These are phyloP conservation scores for Tulasnella sp. DNA, from an alignment of 768 basidiomycete genomes.

Conservation along the genomic window DNA sequence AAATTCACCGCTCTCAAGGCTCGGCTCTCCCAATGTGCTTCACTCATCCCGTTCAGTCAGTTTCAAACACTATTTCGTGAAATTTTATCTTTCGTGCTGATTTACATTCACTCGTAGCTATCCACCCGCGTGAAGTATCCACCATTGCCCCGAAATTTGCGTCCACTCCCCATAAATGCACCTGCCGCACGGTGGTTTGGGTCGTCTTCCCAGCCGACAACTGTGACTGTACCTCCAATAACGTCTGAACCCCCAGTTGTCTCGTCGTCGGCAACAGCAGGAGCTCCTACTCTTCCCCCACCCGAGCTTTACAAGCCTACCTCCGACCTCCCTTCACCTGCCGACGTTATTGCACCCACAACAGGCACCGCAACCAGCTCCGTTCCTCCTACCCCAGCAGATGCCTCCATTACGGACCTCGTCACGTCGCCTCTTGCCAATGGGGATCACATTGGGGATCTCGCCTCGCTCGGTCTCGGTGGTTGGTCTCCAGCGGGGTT, in stretches of 20 bases:
- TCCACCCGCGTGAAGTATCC: neutral
- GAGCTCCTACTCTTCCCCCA: neutral
- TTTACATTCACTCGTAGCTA: neutral
- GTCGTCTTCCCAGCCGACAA: neutral
- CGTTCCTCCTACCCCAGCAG: neutral
- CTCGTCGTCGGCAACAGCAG: neutral
- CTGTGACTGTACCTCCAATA: neutral
- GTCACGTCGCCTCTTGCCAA: conserved; percentile 10
- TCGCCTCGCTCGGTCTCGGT: conserved; percentile 57
- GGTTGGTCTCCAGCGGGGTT: conserved; percentile 60
- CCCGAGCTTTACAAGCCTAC: neutral
- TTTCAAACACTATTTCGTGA: neutral
- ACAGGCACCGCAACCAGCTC: neutral
- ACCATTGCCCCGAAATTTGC: neutral
- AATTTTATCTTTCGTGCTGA: neutral
- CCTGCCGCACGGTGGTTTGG: neutral
- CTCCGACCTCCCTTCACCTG: neutral
- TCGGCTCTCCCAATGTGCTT: neutral
- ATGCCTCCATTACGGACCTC: conserved; percentile 5
- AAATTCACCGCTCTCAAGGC: neutral
- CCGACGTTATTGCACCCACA: neutral
- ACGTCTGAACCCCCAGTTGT: neutral
- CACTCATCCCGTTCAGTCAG: neutral
- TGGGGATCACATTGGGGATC: conserved; percentile 42
- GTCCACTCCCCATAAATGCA: neutral